Conservation (phyloP, 1,139 yeast species). For the Maudiozyma humilis region DNA sequence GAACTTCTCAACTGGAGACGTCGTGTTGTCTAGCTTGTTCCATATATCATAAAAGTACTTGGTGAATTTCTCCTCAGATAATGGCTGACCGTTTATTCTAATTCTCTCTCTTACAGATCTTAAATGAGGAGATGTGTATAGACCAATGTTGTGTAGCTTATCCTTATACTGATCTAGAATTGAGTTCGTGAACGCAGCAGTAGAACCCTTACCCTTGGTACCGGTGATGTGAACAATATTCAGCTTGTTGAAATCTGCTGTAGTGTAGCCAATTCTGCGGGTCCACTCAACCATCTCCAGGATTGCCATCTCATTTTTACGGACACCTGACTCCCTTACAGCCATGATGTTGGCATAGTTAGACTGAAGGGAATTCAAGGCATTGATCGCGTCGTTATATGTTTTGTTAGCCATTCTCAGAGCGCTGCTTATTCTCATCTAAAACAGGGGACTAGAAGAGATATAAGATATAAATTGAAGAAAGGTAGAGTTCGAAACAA, state of each 20-base stretch:
- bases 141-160: conserved; percentile 52
- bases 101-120: conserved; percentile 90
- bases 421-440: conserved; percentile 16
- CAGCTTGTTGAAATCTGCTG: conserved; percentile 58
- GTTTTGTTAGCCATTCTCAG: conserved; percentile 23
- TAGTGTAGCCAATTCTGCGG: conserved; percentile 75
- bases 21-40: conserved; percentile 62
- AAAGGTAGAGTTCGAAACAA: no score
- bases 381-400: conserved; percentile 66
- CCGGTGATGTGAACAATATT: conserved; percentile 92
- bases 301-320: conserved; percentile 62
- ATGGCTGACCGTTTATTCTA: conserved; percentile 78
- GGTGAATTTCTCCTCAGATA: conserved; percentile 70
- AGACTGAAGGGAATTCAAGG: conserved; percentile 81
- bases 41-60: conserved; percentile 89
- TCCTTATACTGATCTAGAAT: conserved; percentile 57
- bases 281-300: conserved; percentile 89
- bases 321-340: conserved; percentile 58
- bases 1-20: conserved; percentile 48
- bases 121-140: conserved; percentile 92
- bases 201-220: conserved; percentile 96
- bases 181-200: conserved; percentile 88
- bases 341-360: conserved; percentile 88
- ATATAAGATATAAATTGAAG: neutral
- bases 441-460: neutral